Evolutionary conservation across 768 basidiomycete genomes (phyloP).

Genomic region (Dioszegia hungarica): DNA sequence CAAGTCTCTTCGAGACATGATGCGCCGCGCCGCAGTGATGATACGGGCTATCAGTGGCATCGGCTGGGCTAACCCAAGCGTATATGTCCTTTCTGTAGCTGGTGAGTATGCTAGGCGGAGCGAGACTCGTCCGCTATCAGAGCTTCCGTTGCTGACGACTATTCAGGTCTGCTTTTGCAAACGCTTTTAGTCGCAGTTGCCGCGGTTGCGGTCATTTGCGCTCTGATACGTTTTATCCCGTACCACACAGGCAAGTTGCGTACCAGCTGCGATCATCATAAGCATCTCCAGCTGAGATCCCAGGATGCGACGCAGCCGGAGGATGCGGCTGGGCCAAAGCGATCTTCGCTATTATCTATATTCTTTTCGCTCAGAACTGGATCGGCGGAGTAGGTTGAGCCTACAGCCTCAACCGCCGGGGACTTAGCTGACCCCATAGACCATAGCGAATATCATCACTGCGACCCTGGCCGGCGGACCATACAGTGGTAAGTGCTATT

Average conservation of each 20-base stretch:
- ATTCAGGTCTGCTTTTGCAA: not conserved
- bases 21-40: not conserved
- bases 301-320: not conserved
- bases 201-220: not conserved
- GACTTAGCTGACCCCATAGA: not conserved
- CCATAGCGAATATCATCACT: not conserved
- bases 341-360: not conserved
- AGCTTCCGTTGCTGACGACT: not conserved
- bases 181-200: not conserved
- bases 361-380: slow-evolving; percentile 6
- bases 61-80: not conserved
- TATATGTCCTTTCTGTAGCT: not conserved
- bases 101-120: too few relatives aligned
- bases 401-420: too few relatives aligned
- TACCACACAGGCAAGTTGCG: not conserved
- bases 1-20: not conserved
- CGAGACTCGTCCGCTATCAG: not conserved
- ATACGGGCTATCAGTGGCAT: not conserved
- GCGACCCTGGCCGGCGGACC: slow-evolving; percentile 5
- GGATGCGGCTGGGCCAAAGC: not conserved
- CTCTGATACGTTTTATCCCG: not conserved
- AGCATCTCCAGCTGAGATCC: not conserved
- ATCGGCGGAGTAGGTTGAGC: not conserved
- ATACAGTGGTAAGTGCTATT: not conserved
- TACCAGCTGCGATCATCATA: too few relatives aligned